These are phyloP conservation scores for Botrytis fragariae DNA, from an alignment of 2,329 filamentous ascomycete species.

Conservation along the genomic window DNA sequence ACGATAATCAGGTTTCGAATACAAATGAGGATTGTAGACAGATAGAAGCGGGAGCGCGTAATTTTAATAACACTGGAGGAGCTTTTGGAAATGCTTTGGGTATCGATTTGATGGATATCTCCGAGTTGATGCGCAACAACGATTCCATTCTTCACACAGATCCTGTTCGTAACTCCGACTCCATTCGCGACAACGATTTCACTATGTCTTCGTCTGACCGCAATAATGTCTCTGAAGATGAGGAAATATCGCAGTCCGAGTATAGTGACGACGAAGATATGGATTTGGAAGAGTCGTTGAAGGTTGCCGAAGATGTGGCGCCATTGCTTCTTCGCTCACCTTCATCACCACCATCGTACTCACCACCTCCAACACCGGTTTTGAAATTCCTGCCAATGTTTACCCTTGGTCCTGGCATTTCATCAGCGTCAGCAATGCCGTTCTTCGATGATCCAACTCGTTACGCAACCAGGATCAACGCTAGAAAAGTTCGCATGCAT, in stretches of 20 bases:
- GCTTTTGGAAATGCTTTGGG: not conserved
- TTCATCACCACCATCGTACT: not conserved
- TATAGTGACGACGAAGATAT: not conserved
- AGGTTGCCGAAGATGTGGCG: no score
- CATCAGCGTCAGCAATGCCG: no score
- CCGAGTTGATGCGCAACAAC: not conserved
- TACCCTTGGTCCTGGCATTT: not conserved
- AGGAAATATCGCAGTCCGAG: not conserved
- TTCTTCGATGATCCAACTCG: not conserved
- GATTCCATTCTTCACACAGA: not conserved
- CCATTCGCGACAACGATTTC: not conserved
- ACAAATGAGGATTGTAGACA: not conserved
- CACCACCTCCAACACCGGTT: not conserved
- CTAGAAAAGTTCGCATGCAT: conserved; percentile 4
- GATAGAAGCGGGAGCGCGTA: no score
- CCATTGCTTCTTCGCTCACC: not conserved
- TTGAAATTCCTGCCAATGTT: not conserved
- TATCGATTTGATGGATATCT: not conserved
- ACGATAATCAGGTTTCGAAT: not conserved
- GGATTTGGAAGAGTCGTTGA: not conserved
- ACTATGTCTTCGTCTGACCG: no score
- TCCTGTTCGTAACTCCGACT: not conserved
- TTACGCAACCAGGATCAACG: not conserved
- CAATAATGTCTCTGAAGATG: not conserved
- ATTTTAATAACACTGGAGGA: not conserved